Conservation (phyloP, 768 basidiomycete species). For the Tylopilus subfusipes region DNA sequence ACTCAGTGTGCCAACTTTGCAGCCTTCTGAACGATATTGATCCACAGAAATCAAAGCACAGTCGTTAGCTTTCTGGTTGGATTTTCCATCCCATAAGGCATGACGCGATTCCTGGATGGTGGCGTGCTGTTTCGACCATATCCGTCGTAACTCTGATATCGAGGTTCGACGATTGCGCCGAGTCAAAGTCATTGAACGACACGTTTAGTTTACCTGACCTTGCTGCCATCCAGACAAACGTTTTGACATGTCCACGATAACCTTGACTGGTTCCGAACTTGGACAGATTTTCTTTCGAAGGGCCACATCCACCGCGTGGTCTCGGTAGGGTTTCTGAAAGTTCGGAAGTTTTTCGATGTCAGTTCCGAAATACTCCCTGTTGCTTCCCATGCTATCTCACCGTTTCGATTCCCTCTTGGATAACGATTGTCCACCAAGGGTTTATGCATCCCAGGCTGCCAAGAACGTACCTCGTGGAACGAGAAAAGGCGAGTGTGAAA, state of each 20-base stretch:
- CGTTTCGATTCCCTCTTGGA: background rate
- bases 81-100: background rate
- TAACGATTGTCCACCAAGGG: background rate
- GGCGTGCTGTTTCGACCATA: background rate
- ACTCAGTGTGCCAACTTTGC: background rate
- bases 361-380: background rate
- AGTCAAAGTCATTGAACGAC: background rate
- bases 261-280: background rate
- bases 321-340: background rate
- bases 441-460: background rate
- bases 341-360: background rate
- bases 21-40: too few relatives aligned
- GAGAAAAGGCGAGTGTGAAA: too few relatives aligned
- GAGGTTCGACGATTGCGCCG: background rate
- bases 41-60: too few relatives aligned
- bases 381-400: slow-evolving; percentile 9
- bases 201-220: background rate
- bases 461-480: too few relatives aligned
- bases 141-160: background rate
- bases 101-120: background rate
- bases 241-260: background rate
- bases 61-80: too few relatives aligned
- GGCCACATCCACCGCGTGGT: background rate
- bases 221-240: background rate
- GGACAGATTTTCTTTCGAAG: background rate